phyloP scores from a whole-genome alignment of 1,284 basidiomycete species.

The Boletellus sp. region DNA sequence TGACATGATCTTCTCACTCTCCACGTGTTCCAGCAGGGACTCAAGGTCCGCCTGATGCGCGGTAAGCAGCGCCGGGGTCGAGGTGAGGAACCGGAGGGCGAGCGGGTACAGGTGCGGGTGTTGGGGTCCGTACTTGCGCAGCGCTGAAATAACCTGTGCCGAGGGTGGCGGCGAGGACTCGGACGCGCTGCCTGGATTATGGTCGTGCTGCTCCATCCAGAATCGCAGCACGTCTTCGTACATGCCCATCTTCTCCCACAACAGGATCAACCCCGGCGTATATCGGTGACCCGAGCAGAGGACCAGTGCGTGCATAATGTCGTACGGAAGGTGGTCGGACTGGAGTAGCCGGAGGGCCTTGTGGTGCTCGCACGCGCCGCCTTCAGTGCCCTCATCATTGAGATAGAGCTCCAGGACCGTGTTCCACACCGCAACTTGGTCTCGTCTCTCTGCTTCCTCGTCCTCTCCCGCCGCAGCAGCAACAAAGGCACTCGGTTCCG shows the following conservation, averaged over 20 bases:
- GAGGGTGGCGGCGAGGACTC: slow-evolving; percentile 38
- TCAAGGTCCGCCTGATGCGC: slow-evolving; percentile 72
- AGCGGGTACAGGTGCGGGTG: slow-evolving; percentile 82
- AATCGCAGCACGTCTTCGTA: slow-evolving; percentile 92
- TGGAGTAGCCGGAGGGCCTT: slow-evolving; percentile 73
- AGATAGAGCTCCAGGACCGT: slow-evolving; percentile 94
- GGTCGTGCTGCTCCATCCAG: slow-evolving; percentile 69
- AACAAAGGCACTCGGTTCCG: slow-evolving; percentile 7
- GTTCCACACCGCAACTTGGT: slow-evolving; percentile 93
- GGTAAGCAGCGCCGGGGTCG: slow-evolving; percentile 63
- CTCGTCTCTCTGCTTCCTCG: slow-evolving; percentile 56
- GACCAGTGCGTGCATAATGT: slow-evolving; percentile 88
- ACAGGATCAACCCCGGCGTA: slow-evolving; percentile 78
- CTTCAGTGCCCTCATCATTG: slow-evolving; percentile 17
- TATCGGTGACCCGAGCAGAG: slow-evolving; percentile 85
- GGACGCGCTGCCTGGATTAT: slow-evolving; percentile 37
- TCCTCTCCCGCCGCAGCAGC: slow-evolving; percentile 32
- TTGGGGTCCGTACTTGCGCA: slow-evolving; percentile 70
- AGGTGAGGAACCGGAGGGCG: slow-evolving; percentile 88
- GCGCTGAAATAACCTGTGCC: slow-evolving; percentile 66
- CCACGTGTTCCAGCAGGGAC: slow-evolving; percentile 71
- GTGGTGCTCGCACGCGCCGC: slow-evolving; percentile 16
- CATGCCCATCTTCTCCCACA: slow-evolving; percentile 95
- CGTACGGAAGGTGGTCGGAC: slow-evolving; percentile 72
- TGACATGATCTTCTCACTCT: slow-evolving; percentile 78